Conservation (phyloP, 1,284 basidiomycete genomes). For the Trametes versicolor region DNA sequence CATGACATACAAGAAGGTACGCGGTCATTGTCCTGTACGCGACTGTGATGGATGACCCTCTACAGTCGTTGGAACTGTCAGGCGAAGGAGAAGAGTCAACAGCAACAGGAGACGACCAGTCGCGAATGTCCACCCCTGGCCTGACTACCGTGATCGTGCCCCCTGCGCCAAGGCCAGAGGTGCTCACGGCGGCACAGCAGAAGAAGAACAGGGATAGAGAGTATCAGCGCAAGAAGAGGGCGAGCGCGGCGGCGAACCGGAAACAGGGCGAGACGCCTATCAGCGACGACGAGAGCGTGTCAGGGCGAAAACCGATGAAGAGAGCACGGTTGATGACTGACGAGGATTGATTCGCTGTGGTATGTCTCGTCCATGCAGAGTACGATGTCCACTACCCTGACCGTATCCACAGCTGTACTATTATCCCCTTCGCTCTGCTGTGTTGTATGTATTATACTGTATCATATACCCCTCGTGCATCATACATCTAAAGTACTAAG, state of each 20-base stretch:
- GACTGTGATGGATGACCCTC: neutral
- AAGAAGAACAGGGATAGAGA: slow-evolving; percentile 80
- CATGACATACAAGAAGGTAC: slow-evolving; percentile 74
- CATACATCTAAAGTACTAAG: slow-evolving; percentile 64
- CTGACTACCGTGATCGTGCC: slow-evolving; percentile 78
- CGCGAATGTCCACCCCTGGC: slow-evolving; percentile 64
- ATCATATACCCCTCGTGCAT: slow-evolving; percentile 16
- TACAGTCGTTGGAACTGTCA: slow-evolving; percentile 76
- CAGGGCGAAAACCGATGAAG: slow-evolving; percentile 66
- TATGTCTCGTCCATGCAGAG: neutral
- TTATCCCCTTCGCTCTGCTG: slow-evolving; percentile 7
- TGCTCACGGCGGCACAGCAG: slow-evolving; percentile 72
- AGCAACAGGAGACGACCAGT: slow-evolving; percentile 63
- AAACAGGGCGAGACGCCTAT: slow-evolving; percentile 63
- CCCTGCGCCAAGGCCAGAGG: slow-evolving; percentile 71
- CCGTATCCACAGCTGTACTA: neutral
- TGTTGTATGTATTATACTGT: slow-evolving; percentile 31
- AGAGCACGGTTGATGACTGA: slow-evolving; percentile 70
- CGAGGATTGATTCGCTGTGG: slow-evolving; percentile 41
- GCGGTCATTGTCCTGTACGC: slow-evolving; percentile 22
- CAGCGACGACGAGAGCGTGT: slow-evolving; percentile 74
- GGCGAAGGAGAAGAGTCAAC: slow-evolving; percentile 76
- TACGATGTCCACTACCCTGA: neutral
- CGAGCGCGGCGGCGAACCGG: slow-evolving; percentile 55
- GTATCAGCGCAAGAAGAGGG: slow-evolving; percentile 79